These are phyloP conservation scores for Striga hermonthica DNA, from an alignment of 305 asterid species.

Conservation along the genomic window DNA sequence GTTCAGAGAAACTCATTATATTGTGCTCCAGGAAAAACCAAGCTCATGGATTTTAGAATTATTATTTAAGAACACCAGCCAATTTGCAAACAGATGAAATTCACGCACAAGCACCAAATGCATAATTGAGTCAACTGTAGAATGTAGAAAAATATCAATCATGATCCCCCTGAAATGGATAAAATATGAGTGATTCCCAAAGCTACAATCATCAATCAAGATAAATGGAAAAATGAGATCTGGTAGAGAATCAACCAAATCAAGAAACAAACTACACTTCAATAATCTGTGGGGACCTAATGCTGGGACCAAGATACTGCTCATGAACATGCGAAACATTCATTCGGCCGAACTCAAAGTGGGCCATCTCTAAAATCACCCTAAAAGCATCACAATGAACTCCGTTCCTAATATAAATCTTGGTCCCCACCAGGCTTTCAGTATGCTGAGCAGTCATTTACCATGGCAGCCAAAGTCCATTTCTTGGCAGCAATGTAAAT, in stretches of 20 bases:
- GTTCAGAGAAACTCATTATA: background rate
- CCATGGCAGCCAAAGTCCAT: conserved; percentile 17
- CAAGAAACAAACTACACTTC: conserved; percentile 26
- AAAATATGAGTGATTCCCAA: conserved; percentile 29
- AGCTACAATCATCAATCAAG: conserved; percentile 29
- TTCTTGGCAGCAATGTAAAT: conserved; percentile 19
- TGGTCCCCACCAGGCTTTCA: conserved; percentile 37
- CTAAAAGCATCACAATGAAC: conserved; percentile 33
- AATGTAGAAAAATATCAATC: conserved; percentile 21
- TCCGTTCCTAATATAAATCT: conserved; percentile 27
- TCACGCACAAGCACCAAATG: conserved; percentile 8
- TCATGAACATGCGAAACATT: conserved; percentile 37
- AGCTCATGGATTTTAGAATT: conserved; percentile 24
- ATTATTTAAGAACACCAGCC: conserved; percentile 24
- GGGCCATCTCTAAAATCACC: conserved; percentile 32
- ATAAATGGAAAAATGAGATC: conserved; percentile 27
- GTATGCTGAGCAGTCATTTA: conserved; percentile 31
- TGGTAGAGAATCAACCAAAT: background rate
- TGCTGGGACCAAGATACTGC: conserved; percentile 34
- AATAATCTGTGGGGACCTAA: conserved; percentile 41
- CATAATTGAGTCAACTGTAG: conserved; percentile 20
- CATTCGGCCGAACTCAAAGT: conserved; percentile 40
- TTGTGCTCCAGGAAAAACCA: conserved; percentile 4
- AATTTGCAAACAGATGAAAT: conserved; percentile 31
- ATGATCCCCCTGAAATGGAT: conserved; percentile 29